Conservation (phyloP, 1,284 basidiomycete species). For the Trichosporon faecale region DNA sequence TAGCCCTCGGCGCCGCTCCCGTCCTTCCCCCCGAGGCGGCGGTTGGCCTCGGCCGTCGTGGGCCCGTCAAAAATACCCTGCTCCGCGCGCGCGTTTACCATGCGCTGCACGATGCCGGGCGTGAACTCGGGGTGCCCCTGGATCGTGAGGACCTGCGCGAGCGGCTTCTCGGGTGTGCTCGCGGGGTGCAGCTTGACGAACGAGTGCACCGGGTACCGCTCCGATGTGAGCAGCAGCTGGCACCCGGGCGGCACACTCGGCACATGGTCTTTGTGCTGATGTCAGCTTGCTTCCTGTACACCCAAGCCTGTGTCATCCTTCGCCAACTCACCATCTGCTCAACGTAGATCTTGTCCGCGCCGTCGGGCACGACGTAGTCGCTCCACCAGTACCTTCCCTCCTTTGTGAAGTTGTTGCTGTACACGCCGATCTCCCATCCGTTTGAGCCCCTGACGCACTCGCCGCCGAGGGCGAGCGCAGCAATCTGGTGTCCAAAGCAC, state of each 20-base stretch:
- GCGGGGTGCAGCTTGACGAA: conserved; percentile 52
- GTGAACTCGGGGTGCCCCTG: conserved; percentile 59
- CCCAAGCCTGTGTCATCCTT: no score
- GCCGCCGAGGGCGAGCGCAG: conserved; percentile 55
- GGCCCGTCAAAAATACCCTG: conserved; percentile 52
- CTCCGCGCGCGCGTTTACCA: conserved; percentile 51
- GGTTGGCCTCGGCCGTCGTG: conserved; percentile 48
- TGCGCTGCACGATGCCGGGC: conserved; percentile 53
- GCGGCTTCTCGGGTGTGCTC: conserved; percentile 45
- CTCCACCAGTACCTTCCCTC: conserved; percentile 52
- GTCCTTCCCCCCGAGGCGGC: conserved; percentile 53
- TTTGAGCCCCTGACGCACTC: conserved; percentile 50
- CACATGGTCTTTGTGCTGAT: conserved; percentile 55
- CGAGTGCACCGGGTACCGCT: conserved; percentile 54
- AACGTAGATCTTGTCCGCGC: conserved; percentile 36
- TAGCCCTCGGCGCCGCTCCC: conserved; percentile 53
- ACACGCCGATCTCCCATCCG: conserved; percentile 58
- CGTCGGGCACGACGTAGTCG: conserved; percentile 44
- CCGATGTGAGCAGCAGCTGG: conserved; percentile 51
- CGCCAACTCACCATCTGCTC: conserved; percentile 33
- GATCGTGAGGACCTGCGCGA: conserved; percentile 51
- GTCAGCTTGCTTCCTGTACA: neutral
- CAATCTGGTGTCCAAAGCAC: conserved; percentile 58
- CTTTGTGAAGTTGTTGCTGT: conserved; percentile 50
- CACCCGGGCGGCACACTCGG: conserved; percentile 52